Base-by-base conservation (phyloP, 768 basidiomycete genomes). In the Cyclocybe cylindracea region DNA sequence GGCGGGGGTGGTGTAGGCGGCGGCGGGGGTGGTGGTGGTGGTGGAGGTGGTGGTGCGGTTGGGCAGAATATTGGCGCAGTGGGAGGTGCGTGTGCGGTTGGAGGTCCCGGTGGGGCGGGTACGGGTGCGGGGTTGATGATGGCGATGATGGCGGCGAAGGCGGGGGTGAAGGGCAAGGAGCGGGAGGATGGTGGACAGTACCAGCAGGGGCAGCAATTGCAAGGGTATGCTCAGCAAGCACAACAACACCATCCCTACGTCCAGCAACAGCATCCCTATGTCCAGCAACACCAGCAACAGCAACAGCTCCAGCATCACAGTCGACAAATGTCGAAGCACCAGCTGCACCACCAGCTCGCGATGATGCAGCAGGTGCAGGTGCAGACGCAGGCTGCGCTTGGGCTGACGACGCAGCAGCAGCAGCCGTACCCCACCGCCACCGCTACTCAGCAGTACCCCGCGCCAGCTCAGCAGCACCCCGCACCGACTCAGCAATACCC, bases 371-470 rank as follows among this genome's bases (percentile, higher is more conserved):
- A n/a, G n/a, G n/a, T n/a, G n/a, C n/a, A n/a, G n/a, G n/a, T n/a
- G n/a, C n/a, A n/a, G n/a, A n/a, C n/a, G n/a, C n/a, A n/a, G n/a
- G 39, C 40, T 54, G 32, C 51, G 48, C 14, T 60, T 38, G 56
- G 57, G 53, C 53, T 46, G 48, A 58, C 60, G 59, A 51, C 58
- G 44, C 57, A 53, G 45, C 45, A 55, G 32, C 61, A 49, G 33
- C 37, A 41, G 40, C 50, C 53, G 10, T 53, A 53, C 39, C 50
- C 18, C 32, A 48, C 36, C 24, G 50, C 50, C 18, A 48, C 46
- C 1, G 38, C 18, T 18, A 50, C 33, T 36, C 47, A 55, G 10
- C 51, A 35, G 32, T 46, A 54, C 44, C 16, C 45, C 43, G 24
- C 47, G 9, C 32, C 50, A 33, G n/a, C 57, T 32, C 53, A 54